These are phyloP conservation scores for Phlyctochytrium bullatum DNA, from an alignment of 192 early-diverging fungal genomes.

Conservation along the genomic window DNA sequence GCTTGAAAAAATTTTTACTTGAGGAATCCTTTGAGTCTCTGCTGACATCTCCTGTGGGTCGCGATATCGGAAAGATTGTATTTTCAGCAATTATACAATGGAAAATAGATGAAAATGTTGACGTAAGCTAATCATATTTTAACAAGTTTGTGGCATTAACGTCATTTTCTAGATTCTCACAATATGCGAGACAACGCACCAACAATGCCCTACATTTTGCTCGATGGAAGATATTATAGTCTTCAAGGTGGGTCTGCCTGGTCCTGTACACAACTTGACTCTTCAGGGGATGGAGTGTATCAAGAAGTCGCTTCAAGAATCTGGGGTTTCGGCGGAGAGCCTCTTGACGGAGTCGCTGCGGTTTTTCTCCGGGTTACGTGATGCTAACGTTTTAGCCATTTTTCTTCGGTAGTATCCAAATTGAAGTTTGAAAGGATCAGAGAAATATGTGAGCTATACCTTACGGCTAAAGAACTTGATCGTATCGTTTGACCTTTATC, in stretches of 20 bases:
- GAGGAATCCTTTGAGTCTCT: conserved; percentile 19
- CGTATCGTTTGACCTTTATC: conserved; percentile 3
- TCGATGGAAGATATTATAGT: conserved; percentile 19
- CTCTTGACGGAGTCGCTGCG: conserved; percentile 17
- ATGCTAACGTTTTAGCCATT: too few species aligned
- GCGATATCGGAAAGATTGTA: conserved; percentile 15
- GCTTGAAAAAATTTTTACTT: conserved; percentile 9
- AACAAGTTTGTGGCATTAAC: neutral
- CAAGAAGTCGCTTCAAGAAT: conserved; percentile 3
- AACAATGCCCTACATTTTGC: conserved; percentile 24
- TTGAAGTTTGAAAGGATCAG: too few species aligned
- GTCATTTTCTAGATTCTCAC: conserved; percentile 6
- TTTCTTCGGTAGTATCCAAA: too few species aligned
- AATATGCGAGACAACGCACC: conserved; percentile 21
- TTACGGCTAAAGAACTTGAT: too few species aligned
- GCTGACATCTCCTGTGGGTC: conserved; percentile 12
- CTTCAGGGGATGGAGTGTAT: conserved; percentile 18
- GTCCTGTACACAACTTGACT: neutral
- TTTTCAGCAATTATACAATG: conserved; percentile 23
- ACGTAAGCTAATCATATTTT: conserved; percentile 6
- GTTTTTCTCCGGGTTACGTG: too few species aligned
- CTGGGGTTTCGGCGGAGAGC: neutral
- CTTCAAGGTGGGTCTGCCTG: conserved; percentile 10
- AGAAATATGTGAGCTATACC: too few species aligned
- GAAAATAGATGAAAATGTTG: conserved; percentile 12